Base-by-base conservation (phyloP, 495 filamentous ascomycete genomes). In the Rusavskia elegans region DNA sequence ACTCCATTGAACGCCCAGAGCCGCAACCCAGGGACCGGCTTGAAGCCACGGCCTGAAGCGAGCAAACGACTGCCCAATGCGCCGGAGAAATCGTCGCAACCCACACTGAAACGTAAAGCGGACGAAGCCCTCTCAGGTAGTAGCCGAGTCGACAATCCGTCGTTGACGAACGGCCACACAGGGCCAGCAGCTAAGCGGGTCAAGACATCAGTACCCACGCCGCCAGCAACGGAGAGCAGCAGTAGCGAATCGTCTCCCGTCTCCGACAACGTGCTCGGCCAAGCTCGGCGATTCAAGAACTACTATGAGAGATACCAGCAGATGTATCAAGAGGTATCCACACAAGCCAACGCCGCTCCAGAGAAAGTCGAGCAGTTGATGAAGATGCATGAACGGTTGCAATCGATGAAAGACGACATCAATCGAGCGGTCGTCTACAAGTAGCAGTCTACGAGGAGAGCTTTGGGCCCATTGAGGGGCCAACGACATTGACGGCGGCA, bases 361-460 rank as follows among this genome's bases (percentile, higher is more conserved):
- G 67, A 72, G 21, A 79, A 81, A 55, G 57, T 85, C 51, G 68
- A 74, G 3, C 63, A 74, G 42, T 57, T 87, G 53, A 63, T 77
- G 42, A 72, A 73, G 39, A 80, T 84, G 78, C 81, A 80, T 57
- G 61, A 68, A 13, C 69, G 73, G 16, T 68, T 89, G 35, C 66
- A 72, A 42, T 57, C 53, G 14, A 78, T 85, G 75, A 89, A 89
- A 68, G 66, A 67, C 49, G 75, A 85, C 44, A 87, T 89, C 44
- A 78, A 77, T 63, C 68, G 70, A 46, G 65, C 65, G 27, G 66
- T 63, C 23, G 41, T 40, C 3, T 45, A 39, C 21, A 13, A 13
- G 2, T 49, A 37, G 30, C 20, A 8, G 5, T 49, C 4, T 42
- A 51, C 59, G 65, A 50, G 58, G 59, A 53, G 57, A 61, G 36